Evolutionary conservation across 345 rosid genomes (phyloP).

Genomic region (Aurinia saxatilis): DNA sequence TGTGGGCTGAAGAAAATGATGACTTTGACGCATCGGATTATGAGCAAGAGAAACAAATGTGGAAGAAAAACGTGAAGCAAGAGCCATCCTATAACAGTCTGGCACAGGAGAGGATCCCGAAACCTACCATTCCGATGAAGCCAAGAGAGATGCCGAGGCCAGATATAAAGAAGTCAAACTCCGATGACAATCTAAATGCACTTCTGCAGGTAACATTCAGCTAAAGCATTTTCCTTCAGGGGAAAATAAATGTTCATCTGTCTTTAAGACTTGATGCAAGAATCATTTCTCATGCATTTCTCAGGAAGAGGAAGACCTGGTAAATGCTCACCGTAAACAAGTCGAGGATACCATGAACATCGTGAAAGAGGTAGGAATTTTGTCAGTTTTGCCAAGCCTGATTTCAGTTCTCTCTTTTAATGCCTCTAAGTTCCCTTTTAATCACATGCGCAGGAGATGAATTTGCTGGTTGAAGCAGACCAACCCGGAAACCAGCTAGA

Average conservation of each 20-base stretch:
- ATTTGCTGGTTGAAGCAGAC: constrained; percentile 82
- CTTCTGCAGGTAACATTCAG: constrained; percentile 56
- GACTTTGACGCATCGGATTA: constrained; percentile 70
- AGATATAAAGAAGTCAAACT: constrained; percentile 47
- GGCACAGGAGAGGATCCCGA: constrained; percentile 52
- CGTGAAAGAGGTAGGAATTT: constrained; percentile 70
- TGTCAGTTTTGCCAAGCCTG: not conserved
- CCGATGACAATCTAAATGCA: constrained; percentile 66
- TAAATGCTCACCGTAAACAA: constrained; percentile 87
- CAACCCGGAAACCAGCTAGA: constrained; percentile 95
- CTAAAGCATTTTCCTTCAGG: not conserved
- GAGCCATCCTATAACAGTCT: constrained; percentile 38
- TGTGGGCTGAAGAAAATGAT: constrained; percentile 79
- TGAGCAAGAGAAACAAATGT: constrained; percentile 57
- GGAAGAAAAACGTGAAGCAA: constrained; percentile 67
- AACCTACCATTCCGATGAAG: constrained; percentile 39
- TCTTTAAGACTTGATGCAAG: not conserved
- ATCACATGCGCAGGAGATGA: constrained; percentile 72
- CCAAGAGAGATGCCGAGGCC: constrained; percentile 39
- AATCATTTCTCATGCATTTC: constrained; percentile 6
- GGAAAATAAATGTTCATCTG: not conserved
- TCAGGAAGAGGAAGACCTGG: constrained; percentile 97
- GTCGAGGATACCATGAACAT: constrained; percentile 96
- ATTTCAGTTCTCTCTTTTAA: not conserved
- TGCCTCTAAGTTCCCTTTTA: not conserved